Base-by-base conservation (phyloP, 495 filamentous ascomycete species). In the Sordaria brevicollis region DNA sequence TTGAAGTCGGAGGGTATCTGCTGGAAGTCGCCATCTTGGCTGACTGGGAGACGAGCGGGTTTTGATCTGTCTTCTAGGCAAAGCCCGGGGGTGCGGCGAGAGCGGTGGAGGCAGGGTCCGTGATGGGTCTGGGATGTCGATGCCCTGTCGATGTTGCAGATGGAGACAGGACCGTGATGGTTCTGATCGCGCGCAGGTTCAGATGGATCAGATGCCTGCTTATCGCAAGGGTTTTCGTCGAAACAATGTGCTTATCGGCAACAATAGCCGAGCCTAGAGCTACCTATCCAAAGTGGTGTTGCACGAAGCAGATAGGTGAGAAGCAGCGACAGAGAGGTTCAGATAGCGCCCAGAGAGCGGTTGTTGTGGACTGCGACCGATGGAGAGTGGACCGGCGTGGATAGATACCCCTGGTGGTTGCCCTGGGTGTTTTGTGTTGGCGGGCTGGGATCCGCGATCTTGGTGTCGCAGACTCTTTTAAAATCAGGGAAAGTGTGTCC, bases 1-100 rank as follows among this genome's bases (percentile, higher is more conserved):
- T 39, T 36, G 67, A n/a, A 66, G 54, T 70, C 54, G 71, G 74
- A 54, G 72, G 73, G 36, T 73, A 67, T 71, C 35, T 69, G 70
- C 49, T 75, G 71, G 72, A 65, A 41, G 71, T 73, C 70, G 74
- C 77, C 77, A 79, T 79, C 41, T 69, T 77, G 74, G 41, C 69
- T 65, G 67, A 33, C 43, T 67, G 72, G 75, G 71, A 69, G 65
- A 69, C 33, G 68, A 70, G 71, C 71, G 69, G 39, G 71, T 74
- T 74, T 74, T 77, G 75, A 74, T 69, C 36, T 69, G 43, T 65
- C 68, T 71, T 71, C 69, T 25, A 69, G 71, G 65, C 21, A 62
- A 35, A 37, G 39, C 35, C 41, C 49, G 29, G 66, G 71, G 69
- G 49, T 62, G 49, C 49, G 10, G 13, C 25, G 49, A 31, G 49